These are phyloP conservation scores for Globisporangium polare DNA, from an alignment of 352 stramenopile genomes.

Conservation along the genomic window DNA sequence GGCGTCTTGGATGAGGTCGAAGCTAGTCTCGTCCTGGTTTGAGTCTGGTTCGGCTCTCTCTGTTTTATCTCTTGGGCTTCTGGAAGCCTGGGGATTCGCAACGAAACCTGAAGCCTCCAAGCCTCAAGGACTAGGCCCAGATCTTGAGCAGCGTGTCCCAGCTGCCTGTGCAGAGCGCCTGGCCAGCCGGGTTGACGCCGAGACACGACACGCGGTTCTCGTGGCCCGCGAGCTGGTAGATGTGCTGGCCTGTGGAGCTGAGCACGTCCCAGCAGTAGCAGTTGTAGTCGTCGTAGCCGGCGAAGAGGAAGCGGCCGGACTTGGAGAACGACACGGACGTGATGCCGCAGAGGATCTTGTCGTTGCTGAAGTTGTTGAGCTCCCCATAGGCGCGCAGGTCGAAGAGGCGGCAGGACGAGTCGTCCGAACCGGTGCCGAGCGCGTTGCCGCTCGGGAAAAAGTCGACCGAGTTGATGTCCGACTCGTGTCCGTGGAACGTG, in stretches of 20 bases:
- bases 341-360: conserved; percentile 96
- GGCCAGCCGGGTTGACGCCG: conserved; percentile 92
- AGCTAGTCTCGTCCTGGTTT: neutral
- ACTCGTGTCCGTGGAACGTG: conserved; percentile 97
- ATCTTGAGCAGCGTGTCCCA: conserved; percentile 99
- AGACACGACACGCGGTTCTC: conserved; percentile 98
- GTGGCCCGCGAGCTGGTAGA: conserved; percentile 93
- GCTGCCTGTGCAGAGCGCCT: conserved; percentile 96
- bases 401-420: conserved; percentile 96
- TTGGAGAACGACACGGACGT: conserved; percentile 96
- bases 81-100: neutral
- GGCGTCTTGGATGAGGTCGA: neutral
- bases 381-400: conserved; percentile 96
- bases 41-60: neutral
- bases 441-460: conserved; percentile 97
- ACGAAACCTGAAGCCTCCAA: too few relatives aligned
- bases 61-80: neutral
- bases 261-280: conserved; percentile 98
- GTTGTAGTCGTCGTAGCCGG: conserved; percentile 98
- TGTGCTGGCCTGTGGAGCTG: conserved; percentile 80
- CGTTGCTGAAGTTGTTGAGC: conserved; percentile 96
- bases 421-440: conserved; percentile 95
- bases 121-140: conserved; percentile 71
- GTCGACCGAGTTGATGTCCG: conserved; percentile 98
- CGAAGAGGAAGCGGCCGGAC: conserved; percentile 96